Base-by-base conservation (phyloP, 768 basidiomycete species). In the Lentinus tigrinus region DNA sequence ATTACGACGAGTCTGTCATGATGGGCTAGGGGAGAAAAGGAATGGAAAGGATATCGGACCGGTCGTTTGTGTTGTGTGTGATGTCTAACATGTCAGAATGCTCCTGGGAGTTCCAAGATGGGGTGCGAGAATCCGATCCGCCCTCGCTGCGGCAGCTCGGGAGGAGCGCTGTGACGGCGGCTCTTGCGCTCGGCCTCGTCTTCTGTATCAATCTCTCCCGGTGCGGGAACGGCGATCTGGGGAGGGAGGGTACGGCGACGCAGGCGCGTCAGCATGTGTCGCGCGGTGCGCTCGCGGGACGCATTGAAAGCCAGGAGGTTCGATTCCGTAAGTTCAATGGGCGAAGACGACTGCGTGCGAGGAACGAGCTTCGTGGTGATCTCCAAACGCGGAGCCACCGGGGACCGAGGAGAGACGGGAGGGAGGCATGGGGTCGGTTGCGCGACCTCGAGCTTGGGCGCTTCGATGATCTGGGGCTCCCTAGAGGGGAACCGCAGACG, bases 181-280 rank as follows among this genome's bases (percentile, higher is more conserved):
- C 63, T 57, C 57, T 70, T 70, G 28, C 69, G 64, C 51, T 69
- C 69, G 69, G 74, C 76, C 61, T 76, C 77, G 53, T 75, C 72
- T 57, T 72, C 74, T 27, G 65, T 65, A 31, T 63, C 59, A 40
- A 63, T 64, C 47, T 48, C 71, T n/a, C 60, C 54, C 21, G 60
- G 59, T 31, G 62, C 48, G 53, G 48, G 51, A 10, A 54, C 47
- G 1, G 56, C 58, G 6, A 62, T 57, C 28, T 53, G 75, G n/a
- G 73, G 72, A 11, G 77, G 74, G 49, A 76, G 58, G 6, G 79
- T 83, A 65, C 87, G 82, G 52, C 85, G 81, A 62, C 77, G 76
- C 61, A 92, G 76, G 17, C 83, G 82, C 28, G 77, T 78, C 52
- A 89, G 77, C 89, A 91, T 88, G 65, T 84, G 78, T 53, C 79